Evolutionary conservation across 2,329 filamentous ascomycete species (phyloP).

Genomic region (Calonectria hawksworthii): DNA sequence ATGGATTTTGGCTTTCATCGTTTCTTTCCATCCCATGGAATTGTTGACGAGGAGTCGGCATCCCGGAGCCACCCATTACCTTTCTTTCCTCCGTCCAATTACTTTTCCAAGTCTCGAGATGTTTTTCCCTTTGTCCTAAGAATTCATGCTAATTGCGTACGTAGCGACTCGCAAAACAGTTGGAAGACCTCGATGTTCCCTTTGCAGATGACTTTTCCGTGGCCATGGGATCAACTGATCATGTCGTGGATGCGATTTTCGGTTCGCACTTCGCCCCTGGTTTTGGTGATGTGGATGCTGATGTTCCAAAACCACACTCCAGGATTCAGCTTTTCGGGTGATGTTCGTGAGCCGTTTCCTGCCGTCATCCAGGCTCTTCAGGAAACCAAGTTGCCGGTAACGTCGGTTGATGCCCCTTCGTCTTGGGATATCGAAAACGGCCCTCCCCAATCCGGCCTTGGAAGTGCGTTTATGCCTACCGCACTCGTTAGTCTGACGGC

Average conservation of each 20-base stretch:
- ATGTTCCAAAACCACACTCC: constrained; percentile 17
- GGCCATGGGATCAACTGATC: constrained; percentile 78
- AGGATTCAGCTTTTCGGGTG: constrained; percentile 93
- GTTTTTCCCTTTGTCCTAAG: constrained; percentile 16
- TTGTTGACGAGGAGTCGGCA: constrained; percentile 28
- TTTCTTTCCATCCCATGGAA: constrained; percentile 33
- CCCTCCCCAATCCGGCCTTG: constrained; percentile 82
- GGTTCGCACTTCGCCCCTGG: constrained; percentile 63
- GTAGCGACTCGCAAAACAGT: constrained; percentile 86
- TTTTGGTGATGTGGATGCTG: constrained; percentile 16
- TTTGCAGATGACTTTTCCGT: constrained; percentile 85
- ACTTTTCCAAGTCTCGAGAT: constrained; percentile 6
- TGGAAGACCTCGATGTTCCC: constrained; percentile 84
- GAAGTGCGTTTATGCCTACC: constrained; percentile 83
- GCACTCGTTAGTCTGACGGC: constrained; percentile 91
- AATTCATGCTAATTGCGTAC: constrained; percentile 49
- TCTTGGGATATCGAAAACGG: constrained; percentile 95
- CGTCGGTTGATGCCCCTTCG: constrained; percentile 92
- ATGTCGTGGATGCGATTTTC: constrained; percentile 94
- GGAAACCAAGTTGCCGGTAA: constrained; percentile 80
- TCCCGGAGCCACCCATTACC: constrained; percentile 18
- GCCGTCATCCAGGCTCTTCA: constrained; percentile 84
- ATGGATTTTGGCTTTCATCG: constrained; percentile 31
- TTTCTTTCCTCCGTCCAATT: constrained; percentile 7
- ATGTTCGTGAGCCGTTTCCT: constrained; percentile 93